These are phyloP conservation scores for Sphagnum tenellum DNA, from an alignment of 225 moss, liverwort and hornwort genomes.

Conservation along the genomic window DNA sequence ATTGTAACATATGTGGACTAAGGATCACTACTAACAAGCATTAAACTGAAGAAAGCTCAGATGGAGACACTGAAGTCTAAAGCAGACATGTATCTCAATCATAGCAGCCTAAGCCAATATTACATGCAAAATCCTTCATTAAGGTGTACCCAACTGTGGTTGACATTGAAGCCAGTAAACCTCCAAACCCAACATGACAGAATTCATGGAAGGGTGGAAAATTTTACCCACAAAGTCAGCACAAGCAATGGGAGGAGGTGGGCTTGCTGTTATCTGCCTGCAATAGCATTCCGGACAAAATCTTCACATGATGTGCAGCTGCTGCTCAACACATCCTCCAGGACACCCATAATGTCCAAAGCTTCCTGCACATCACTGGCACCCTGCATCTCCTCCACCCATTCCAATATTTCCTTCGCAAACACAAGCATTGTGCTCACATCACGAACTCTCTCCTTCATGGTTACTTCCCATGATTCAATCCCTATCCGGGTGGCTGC, in stretches of 20 bases:
- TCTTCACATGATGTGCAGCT: conserved; percentile 81
- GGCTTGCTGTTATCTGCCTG: conserved; percentile 46
- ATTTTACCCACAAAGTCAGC: conserved; percentile 4
- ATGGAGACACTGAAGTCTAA: too few species aligned
- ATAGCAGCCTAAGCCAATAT: too few species aligned
- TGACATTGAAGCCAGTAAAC: conserved; percentile 1
- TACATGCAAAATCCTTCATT: too few species aligned
- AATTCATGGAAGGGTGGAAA: conserved; percentile 1
- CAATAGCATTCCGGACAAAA: conserved; percentile 94
- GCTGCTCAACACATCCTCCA: conserved; percentile 74
- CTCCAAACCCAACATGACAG: conserved; percentile 10
- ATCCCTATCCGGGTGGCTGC: conserved; percentile 61
- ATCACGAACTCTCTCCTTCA: conserved; percentile 90
- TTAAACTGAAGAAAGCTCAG: too few species aligned
- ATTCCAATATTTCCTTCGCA: conserved; percentile 86
- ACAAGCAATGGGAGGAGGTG: conserved; percentile 1
- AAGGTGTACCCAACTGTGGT: too few species aligned
- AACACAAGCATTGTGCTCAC: conserved; percentile 69
- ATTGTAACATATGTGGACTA: too few species aligned
- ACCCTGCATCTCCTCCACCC: conserved; percentile 91
- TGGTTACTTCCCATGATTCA: conserved; percentile 82
- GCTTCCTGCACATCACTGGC: conserved; percentile 88
- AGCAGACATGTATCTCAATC: too few species aligned
- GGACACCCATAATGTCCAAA: conserved; percentile 88
- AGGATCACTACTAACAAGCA: too few species aligned